Evolutionary conservation across 305 asterid species (phyloP).

Genomic region (Fraxinus sp.): DNA sequence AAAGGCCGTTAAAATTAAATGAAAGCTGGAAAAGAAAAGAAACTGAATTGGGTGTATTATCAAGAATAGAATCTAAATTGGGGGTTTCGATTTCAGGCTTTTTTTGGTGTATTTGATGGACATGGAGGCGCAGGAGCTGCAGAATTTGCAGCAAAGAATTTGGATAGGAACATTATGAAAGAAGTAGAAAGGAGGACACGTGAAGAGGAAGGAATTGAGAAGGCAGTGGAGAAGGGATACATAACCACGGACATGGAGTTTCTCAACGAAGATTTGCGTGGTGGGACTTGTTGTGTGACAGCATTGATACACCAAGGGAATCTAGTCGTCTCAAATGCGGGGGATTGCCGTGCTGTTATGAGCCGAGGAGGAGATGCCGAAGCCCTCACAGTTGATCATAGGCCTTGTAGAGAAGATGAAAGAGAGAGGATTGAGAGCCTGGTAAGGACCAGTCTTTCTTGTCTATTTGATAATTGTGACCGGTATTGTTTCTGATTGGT

Average conservation of each 20-base stretch:
- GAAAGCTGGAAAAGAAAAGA: background rate
- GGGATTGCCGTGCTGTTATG: slow-evolving; percentile 79
- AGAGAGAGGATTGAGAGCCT: slow-evolving; percentile 51
- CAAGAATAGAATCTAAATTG: slow-evolving; percentile 4
- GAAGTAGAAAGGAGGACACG: slow-evolving; percentile 35
- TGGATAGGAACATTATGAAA: slow-evolving; percentile 44
- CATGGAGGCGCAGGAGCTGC: slow-evolving; percentile 72
- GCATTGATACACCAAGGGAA: slow-evolving; percentile 58
- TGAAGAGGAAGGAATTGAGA: slow-evolving; percentile 37
- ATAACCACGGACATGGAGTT: slow-evolving; percentile 60
- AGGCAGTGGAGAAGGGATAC: slow-evolving; percentile 61
- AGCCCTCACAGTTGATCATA: slow-evolving; percentile 62
- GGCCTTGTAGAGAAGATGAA: slow-evolving; percentile 64
- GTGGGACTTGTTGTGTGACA: slow-evolving; percentile 75
- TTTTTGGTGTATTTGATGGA: slow-evolving; percentile 71
- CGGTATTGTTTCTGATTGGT: slow-evolving; percentile 19
- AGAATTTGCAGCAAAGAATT: slow-evolving; percentile 53
- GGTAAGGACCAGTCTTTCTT: slow-evolving; percentile 32
- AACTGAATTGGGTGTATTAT: background rate
- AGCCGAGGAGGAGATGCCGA: slow-evolving; percentile 72
- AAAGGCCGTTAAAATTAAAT: background rate
- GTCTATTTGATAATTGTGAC: background rate
- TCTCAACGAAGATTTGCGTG: slow-evolving; percentile 46
- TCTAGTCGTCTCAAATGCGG: slow-evolving; percentile 67
- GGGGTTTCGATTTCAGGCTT: slow-evolving; percentile 46